Conservation (phyloP, 495 filamentous ascomycete species). For the Hypoxylon cercidicola region DNA sequence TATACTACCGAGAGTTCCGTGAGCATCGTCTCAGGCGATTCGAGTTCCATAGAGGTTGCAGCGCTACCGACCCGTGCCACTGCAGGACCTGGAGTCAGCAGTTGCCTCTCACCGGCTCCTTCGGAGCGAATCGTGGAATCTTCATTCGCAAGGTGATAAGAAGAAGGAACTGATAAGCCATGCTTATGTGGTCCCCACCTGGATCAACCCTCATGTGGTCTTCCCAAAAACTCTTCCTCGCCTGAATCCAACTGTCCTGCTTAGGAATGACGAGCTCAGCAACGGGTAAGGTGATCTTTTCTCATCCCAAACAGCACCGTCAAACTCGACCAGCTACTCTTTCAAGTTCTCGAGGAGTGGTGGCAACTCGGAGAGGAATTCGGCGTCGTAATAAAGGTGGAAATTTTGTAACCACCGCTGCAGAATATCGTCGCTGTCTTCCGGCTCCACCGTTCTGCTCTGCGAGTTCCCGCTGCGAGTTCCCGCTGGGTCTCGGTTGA, state of each 20-base stretch:
- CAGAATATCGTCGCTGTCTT: slow-evolving; percentile 54
- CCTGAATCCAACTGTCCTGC: slow-evolving; percentile 57
- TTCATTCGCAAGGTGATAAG: too few relatives aligned
- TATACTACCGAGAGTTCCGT: slow-evolving; percentile 34
- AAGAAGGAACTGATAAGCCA: neutral
- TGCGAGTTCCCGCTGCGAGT: slow-evolving; percentile 50
- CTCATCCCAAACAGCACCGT: slow-evolving; percentile 59
- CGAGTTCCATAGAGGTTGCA: slow-evolving; percentile 56
- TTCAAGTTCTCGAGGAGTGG: slow-evolving; percentile 59
- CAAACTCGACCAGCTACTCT: slow-evolving; percentile 61
- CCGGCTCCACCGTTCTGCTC: slow-evolving; percentile 54
- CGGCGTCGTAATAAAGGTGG: slow-evolving; percentile 55
- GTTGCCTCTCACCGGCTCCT: neutral
- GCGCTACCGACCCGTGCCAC: slow-evolving; percentile 56
- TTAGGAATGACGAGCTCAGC: slow-evolving; percentile 55
- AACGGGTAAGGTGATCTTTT: slow-evolving; percentile 61
- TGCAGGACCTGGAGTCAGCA: slow-evolving; percentile 2
- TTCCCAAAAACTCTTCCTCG: slow-evolving; percentile 58
- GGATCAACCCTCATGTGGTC: slow-evolving; percentile 59
- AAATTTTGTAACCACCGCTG: slow-evolving; percentile 54
- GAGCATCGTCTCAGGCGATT: slow-evolving; percentile 52
- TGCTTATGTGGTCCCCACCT: neutral
- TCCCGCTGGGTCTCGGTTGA: slow-evolving; percentile 48
- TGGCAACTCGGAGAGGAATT: slow-evolving; percentile 59
- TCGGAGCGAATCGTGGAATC: too few relatives aligned